phyloP scores from a whole-genome alignment of 805 yeast species.

The Priceomyces medius region DNA sequence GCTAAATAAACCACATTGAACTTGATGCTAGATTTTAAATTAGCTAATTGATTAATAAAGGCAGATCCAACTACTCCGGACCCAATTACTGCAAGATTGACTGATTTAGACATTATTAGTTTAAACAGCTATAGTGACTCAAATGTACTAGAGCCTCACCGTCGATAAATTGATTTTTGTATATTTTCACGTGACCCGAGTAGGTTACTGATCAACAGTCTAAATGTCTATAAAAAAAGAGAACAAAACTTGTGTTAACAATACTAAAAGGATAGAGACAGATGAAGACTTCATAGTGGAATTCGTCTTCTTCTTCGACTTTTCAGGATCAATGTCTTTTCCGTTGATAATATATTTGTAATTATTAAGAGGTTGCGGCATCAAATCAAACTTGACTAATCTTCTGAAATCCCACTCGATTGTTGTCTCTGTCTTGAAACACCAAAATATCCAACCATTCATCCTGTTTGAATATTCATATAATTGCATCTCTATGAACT shows the following conservation, averaged over 20 bases:
- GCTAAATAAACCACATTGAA: conserved; percentile 83
- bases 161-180: not conserved
- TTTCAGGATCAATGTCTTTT: conserved; percentile 24
- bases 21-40: conserved; percentile 56
- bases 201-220: not conserved
- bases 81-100: conserved; percentile 51
- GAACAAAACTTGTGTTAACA: not conserved
- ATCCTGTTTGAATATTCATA: conserved; percentile 46
- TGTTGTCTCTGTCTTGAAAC: conserved; percentile 64
- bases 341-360: conserved; percentile 33
- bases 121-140: too few relatives aligned
- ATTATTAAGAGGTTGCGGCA: conserved; percentile 59
- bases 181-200: not conserved
- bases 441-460: conserved; percentile 71
- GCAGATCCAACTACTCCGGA: conserved; percentile 97
- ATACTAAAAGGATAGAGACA: not conserved
- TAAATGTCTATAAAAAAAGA: not conserved
- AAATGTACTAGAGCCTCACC: too few relatives aligned
- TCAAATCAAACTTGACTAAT: conserved; percentile 48
- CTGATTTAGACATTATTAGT: conserved; percentile 30
- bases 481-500: conserved; percentile 60
- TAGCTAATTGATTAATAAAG: conserved; percentile 75
- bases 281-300: not conserved
- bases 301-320: conserved; percentile 4
- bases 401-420: conserved; percentile 65